Evolutionary conservation across 1,284 basidiomycete genomes (phyloP).

Genomic region (Butyriboletus regius): DNA sequence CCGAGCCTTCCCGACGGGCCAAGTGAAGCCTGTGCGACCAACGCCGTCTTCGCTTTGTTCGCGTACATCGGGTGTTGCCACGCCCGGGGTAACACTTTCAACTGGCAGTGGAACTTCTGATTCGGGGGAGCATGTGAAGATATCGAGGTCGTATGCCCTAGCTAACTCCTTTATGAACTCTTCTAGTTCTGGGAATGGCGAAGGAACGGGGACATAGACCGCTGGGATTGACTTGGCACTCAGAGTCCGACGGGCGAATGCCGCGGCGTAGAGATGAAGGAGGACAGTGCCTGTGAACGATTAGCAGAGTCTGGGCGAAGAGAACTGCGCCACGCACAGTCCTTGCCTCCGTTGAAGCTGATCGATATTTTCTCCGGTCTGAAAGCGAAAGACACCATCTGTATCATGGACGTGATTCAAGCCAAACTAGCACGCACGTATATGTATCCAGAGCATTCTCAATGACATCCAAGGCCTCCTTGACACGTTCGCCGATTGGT

Average conservation of each 20-base stretch:
- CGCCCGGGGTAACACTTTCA: conserved; percentile 30
- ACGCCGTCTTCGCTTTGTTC: conserved; percentile 2
- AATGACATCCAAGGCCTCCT: conserved; percentile 72
- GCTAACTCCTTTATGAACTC: conserved; percentile 68
- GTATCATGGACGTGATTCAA: background rate
- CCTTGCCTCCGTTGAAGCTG: conserved; percentile 97
- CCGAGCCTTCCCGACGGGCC: conserved; percentile 44
- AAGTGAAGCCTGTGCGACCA: background rate
- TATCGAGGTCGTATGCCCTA: conserved; percentile 67
- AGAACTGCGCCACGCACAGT: conserved; percentile 60
- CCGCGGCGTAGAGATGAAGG: conserved; percentile 79
- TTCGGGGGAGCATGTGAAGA: conserved; percentile 55
- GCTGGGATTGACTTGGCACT: conserved; percentile 57
- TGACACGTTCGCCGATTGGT: conserved; percentile 56
- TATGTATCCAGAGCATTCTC: conserved; percentile 66
- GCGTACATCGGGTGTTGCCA: conserved; percentile 12
- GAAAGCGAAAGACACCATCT: conserved; percentile 2
- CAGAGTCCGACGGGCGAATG: conserved; percentile 44
- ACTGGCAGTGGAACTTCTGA: conserved; percentile 31
- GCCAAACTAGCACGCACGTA: conserved; percentile 52
- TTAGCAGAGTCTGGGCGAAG: conserved; percentile 1
- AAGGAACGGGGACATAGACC: conserved; percentile 84
- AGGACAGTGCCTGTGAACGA: conserved; percentile 75
- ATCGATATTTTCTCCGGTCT: conserved; percentile 68
- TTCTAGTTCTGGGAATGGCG: conserved; percentile 82